Conservation (phyloP, 1,284 basidiomycete species). For the Fomitopsis betulina region DNA sequence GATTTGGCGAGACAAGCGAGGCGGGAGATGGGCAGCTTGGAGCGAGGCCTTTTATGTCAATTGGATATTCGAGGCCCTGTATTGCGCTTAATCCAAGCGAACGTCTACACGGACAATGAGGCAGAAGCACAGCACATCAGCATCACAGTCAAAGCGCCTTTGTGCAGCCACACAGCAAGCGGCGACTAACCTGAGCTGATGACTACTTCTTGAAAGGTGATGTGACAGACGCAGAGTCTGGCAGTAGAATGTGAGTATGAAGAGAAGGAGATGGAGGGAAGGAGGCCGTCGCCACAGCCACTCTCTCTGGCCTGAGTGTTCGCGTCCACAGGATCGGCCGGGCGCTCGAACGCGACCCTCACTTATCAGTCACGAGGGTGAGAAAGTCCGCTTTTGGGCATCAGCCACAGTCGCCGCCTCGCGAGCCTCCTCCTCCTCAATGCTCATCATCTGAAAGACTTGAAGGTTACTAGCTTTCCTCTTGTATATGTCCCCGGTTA, state of each 20-base stretch:
- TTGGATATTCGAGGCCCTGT: background rate
- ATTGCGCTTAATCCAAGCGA: background rate
- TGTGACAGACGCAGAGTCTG: too few relatives aligned
- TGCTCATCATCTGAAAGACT: too few relatives aligned
- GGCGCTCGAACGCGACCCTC: background rate
- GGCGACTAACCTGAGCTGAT: too few relatives aligned
- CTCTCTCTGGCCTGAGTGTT: background rate
- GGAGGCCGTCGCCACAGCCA: background rate
- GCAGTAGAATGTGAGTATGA: too few relatives aligned
- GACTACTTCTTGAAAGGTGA: too few relatives aligned
- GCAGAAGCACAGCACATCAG: background rate
- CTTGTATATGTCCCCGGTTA: too few relatives aligned
- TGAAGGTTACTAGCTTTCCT: too few relatives aligned
- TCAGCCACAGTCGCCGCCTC: too few relatives aligned
- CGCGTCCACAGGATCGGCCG: background rate
- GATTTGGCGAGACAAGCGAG: background rate
- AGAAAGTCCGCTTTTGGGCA: background rate
- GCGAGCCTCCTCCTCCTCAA: too few relatives aligned
- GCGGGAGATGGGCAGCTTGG: background rate
- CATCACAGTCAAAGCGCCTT: background rate
- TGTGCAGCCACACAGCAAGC: background rate
- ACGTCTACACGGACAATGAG: background rate
- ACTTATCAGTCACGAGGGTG: background rate
- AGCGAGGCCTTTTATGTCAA: background rate
- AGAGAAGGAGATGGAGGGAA: background rate